Base-by-base conservation (phyloP, 2,329 filamentous ascomycete species). In the Verticillium alfalfae region DNA sequence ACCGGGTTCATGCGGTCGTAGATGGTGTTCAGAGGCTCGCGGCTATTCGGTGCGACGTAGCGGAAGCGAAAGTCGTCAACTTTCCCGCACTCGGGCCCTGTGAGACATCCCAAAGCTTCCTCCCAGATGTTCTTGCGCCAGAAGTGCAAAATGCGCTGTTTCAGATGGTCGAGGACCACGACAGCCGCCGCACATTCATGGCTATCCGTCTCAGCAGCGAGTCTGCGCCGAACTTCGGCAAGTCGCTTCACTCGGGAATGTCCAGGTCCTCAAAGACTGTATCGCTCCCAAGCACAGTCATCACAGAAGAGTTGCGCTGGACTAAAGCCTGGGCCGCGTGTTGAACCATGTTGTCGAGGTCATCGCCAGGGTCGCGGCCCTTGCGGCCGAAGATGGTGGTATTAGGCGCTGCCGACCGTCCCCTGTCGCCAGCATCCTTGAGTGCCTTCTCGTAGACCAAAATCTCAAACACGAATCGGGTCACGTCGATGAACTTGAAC, bases 361-460 rank as follows among this genome's bases (percentile, higher is more conserved):
- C 81, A 61, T 88, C 84, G 10, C 81, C 80, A 2, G 85, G 67
- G 12, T 76, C 68, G 2, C 80, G 79, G n/a, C 76, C 67, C 10
- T 71, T 73, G 36, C 85, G 80, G 41, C 83, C 80, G 68, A 78
- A 84, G 55, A 74, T 62, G 37, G 75, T 74, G 49, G 70, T 72
- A 34, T 59, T 64, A 56, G 52, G 55, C 45, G 34, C 5, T 22
- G 56, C 52, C 12, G 45, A 60, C 16, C 58, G 26, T 56, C 58
- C 37, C 16, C 57, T 57, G 8, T 37, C 38, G 22, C 69, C 71
- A 8, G 77, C 72, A 31, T 76, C 70, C 49, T 76, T 76, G 13
- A 89, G 68, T 3, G 86, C 87, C 59, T 83, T 78, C 67, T 91
- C 88, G 18, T 82, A 85, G 26, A 89, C 87, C 5, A 90, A 76